A percentile compares a stretch with the other conserved stretches of the same genome.
Conservation (phyloP, 495 filamentous ascomycete species). For the Hypoxylon subgilvum region DNA sequence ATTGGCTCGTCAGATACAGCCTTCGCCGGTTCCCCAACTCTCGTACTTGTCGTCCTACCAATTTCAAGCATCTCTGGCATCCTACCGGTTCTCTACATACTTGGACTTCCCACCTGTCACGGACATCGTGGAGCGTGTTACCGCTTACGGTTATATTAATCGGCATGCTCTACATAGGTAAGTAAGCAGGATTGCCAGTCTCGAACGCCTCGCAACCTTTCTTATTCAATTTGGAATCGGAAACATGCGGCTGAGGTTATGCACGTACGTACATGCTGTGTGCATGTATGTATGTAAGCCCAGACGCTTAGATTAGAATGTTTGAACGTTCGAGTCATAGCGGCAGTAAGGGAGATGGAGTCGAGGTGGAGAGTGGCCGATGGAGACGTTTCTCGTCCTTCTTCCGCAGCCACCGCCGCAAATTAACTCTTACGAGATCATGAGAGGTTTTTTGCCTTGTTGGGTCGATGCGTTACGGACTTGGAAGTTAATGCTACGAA, state of each 20-base stretch:
- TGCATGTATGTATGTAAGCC: too few relatives aligned
- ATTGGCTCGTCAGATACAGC: constrained; percentile 23
- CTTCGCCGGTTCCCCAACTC: constrained; percentile 19
- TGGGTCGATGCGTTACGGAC: neutral
- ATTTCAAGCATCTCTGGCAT: neutral
- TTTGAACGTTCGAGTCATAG: neutral
- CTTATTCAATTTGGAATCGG: too few relatives aligned
- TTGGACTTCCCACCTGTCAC: neutral
- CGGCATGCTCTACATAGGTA: neutral
- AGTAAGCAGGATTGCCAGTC: neutral
- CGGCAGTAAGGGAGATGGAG: neutral
- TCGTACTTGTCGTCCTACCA: constrained; percentile 1
- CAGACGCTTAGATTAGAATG: too few relatives aligned
- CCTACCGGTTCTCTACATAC: constrained; percentile 6
- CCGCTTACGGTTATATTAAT: constrained; percentile 3
- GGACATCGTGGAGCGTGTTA: constrained; percentile 3
- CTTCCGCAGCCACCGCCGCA: neutral
- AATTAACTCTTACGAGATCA: too few relatives aligned
- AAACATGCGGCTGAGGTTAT: too few relatives aligned
- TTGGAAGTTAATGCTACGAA: neutral
- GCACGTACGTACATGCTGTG: too few relatives aligned
- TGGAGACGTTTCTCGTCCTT: neutral
- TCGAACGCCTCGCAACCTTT: too few relatives aligned
- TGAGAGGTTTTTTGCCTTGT: neutral
- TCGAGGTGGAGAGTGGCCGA: neutral